phyloP scores from a whole-genome alignment of 257 asterid genomes.

The Solanum corneliomulleri region DNA sequence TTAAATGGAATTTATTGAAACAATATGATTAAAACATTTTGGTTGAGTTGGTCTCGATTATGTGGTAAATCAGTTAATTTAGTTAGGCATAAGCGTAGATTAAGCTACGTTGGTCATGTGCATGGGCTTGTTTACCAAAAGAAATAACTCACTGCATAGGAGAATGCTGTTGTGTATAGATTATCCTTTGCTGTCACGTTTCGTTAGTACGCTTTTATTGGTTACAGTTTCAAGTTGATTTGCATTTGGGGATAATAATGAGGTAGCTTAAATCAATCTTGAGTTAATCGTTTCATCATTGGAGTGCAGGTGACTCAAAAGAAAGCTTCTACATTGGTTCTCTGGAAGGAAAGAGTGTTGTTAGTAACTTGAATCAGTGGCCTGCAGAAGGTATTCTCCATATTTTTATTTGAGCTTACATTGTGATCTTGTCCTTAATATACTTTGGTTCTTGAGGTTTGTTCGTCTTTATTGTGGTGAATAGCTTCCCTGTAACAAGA shows the following conservation, averaged over 20 bases:
- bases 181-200: background rate
- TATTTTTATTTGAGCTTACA: background rate
- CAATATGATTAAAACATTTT: background rate
- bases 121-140: background rate
- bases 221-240: background rate
- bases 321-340: constrained; percentile 50
- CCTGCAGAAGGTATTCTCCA: constrained; percentile 34
- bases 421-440: background rate
- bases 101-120: background rate
- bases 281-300: background rate
- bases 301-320: constrained; percentile 41
- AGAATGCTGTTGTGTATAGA: background rate
- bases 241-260: background rate
- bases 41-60: background rate
- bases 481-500: background rate
- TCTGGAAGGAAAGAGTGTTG: constrained; percentile 9
- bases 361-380: constrained; percentile 41
- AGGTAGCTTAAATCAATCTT: background rate
- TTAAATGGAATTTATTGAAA: background rate
- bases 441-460: background rate
- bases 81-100: background rate
- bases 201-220: background rate
- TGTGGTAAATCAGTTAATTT: background rate
- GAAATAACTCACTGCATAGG: background rate
- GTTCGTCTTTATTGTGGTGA: background rate